Base-by-base conservation (phyloP, 176 grass and related monocot genomes). In the Lolium multiflorum region DNA sequence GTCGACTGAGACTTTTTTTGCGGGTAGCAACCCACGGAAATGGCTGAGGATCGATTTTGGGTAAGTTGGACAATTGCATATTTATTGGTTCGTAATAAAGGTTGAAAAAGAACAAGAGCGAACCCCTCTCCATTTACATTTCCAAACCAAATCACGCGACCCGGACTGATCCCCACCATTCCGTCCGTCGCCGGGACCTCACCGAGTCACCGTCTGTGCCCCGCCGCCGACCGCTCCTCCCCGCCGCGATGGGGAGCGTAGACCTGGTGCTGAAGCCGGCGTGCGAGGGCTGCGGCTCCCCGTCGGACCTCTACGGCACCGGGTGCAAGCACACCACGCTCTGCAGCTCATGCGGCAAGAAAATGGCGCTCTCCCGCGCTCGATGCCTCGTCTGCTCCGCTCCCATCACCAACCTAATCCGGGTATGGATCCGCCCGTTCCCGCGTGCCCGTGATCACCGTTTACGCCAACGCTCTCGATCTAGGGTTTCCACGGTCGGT, bases 241-340 rank as follows among this genome's bases (percentile, higher is more conserved):
- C 88, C 50, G 11, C 18, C 69, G 71, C 41, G 37, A 86, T 86
- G 86, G 80, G 61, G 28, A 90, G 88, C 84, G 63, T 52, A 64
- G 97, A 98, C 84, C 85, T 98, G 76, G 94, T 98, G 60, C 94
- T 98, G 58, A 98, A 96, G 88, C 68, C 84, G 8, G 81, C 92
- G 58, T 98, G 97, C 82, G 94, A 96, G 73, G 90, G 86, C 7
- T 98, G 97, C 75, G 88, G 97, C 25, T 89, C 90, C 50, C 8
- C 94, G 16, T 91, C 90, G 43, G 97, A 98, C 65, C 97, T 98
- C 18, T 98, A 98, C 84, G 97, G 97, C 38, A 96, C 88, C 52
- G 79, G 80, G 3, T 98, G 97, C 88, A 98, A 98, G 88, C 97
- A 98, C 94, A 96, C 87, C 50, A 96, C 97, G 43, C 90, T 98